Conservation (phyloP, 805 yeast species). For the Nakazawaea wickerhamii region DNA sequence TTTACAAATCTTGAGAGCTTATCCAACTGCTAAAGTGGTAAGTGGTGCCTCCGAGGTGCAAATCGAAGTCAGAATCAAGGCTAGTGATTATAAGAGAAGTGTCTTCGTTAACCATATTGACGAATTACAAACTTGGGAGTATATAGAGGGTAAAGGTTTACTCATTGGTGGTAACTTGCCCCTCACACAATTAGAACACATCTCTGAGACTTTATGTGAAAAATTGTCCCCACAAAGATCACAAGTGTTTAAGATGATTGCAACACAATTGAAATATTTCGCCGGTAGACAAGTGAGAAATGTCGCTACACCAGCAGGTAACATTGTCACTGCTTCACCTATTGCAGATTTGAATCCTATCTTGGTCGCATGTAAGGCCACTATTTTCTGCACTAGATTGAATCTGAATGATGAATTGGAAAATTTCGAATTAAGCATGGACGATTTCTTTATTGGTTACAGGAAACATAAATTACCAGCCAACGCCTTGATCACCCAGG, state of each 20-base stretch:
- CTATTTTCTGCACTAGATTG: constrained; percentile 29
- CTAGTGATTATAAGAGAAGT: constrained; percentile 33
- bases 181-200: constrained; percentile 32
- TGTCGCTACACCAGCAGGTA: constrained; percentile 46
- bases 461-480: constrained; percentile 35
- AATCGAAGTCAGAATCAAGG: constrained; percentile 39
- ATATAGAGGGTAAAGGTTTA: constrained; percentile 36
- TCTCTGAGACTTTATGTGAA: constrained; percentile 26
- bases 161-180: constrained; percentile 37
- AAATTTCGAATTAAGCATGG: constrained; percentile 27
- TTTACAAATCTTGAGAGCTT: constrained; percentile 26
- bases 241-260: constrained; percentile 32
- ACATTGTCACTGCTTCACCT: constrained; percentile 45
- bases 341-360: constrained; percentile 44
- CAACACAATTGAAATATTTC: constrained; percentile 37
- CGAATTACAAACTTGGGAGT: constrained; percentile 31
- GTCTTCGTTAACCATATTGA: constrained; percentile 38
- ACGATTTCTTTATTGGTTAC: constrained; percentile 38
- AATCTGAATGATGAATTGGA: constrained; percentile 21
- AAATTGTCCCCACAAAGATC: constrained; percentile 22
- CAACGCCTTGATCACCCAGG: constrained; percentile 28
- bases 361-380: constrained; percentile 36
- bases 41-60: constrained; percentile 46
- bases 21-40: constrained; percentile 35
- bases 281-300: constrained; percentile 46